Conservation (phyloP, 2,329 filamentous ascomycete species). For the Fusarium sp. region DNA sequence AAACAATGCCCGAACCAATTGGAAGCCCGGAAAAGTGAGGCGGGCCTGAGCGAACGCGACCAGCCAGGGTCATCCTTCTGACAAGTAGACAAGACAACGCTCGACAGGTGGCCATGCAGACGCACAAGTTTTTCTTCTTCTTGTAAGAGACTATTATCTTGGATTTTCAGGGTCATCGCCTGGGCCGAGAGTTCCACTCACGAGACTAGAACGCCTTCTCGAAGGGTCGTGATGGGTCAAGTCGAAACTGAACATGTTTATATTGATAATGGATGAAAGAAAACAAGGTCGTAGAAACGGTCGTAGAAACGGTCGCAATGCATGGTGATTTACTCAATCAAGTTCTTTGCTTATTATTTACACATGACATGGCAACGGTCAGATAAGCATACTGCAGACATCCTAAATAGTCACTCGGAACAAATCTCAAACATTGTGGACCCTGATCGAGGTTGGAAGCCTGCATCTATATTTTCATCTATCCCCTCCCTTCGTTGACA, state of each 20-base stretch:
- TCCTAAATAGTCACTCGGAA: neutral
- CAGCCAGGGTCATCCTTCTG: constrained; percentile 31
- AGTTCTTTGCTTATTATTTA: neutral
- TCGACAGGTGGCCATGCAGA: constrained; percentile 45
- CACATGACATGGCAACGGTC: neutral
- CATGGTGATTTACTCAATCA: neutral
- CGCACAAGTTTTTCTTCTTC: constrained; percentile 12
- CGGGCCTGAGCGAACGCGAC: constrained; percentile 20
- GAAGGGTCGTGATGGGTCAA: constrained; percentile 4
- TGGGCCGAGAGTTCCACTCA: constrained; percentile 33
- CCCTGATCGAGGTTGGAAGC: constrained; percentile 12
- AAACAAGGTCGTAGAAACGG: neutral
- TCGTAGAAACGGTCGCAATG: neutral
- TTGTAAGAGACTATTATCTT: neutral
- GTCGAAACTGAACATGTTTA: constrained; percentile 25
- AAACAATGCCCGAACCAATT: constrained; percentile 49
- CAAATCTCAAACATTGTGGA: constrained; percentile 12
- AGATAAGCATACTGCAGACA: neutral
- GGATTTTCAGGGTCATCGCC: constrained; percentile 31
- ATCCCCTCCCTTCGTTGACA: constrained; percentile 8
- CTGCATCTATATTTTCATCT: constrained; percentile 16
- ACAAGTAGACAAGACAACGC: constrained; percentile 40
- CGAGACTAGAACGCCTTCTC: constrained; percentile 18
- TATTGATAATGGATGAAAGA: neutral
- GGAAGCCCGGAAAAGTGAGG: constrained; percentile 44